Evolutionary conservation across 345 rosid genomes (phyloP).

Genomic region (Geranium brycei): DNA sequence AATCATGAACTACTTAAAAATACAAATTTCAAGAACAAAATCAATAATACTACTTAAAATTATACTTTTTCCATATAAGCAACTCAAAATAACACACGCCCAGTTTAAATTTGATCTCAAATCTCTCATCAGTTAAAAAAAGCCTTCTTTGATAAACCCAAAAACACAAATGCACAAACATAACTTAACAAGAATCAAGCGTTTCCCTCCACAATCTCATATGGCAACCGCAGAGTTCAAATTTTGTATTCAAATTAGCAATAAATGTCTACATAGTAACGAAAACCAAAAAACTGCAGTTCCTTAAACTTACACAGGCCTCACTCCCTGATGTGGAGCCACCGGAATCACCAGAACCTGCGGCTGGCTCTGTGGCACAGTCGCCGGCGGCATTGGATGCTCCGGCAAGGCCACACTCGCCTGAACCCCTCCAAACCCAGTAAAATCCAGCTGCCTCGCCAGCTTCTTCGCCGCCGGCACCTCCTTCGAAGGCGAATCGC

Average conservation of each 20-base stretch:
- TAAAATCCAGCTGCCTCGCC: slow-evolving; percentile 93
- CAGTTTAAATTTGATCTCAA: too few relatives aligned
- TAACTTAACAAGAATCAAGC: neutral
- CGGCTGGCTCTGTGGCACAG: slow-evolving; percentile 10
- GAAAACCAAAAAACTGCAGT: neutral
- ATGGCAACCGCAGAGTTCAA: neutral
- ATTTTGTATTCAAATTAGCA: neutral
- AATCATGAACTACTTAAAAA: neutral
- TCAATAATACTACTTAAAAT: too few relatives aligned
- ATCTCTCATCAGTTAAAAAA: too few relatives aligned
- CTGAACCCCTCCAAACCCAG: slow-evolving; percentile 26
- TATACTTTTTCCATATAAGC: neutral
- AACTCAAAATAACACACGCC: too few relatives aligned
- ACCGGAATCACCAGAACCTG: slow-evolving; percentile 15
- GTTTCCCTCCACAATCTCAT: too few relatives aligned
- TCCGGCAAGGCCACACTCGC: slow-evolving; percentile 35
- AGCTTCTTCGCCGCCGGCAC: slow-evolving; percentile 43
- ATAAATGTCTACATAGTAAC: neutral
- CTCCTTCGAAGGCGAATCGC: slow-evolving; percentile 61
- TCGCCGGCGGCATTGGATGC: slow-evolving; percentile 31
- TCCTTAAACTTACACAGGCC: slow-evolving; percentile 43
- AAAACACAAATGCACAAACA: neutral
- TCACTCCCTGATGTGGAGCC: slow-evolving; percentile 29
- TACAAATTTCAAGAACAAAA: too few relatives aligned
- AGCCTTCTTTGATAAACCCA: too few relatives aligned